phyloP scores from a whole-genome alignment of 805 yeast genomes.

The Kodamaea hsintzibuensis region DNA sequence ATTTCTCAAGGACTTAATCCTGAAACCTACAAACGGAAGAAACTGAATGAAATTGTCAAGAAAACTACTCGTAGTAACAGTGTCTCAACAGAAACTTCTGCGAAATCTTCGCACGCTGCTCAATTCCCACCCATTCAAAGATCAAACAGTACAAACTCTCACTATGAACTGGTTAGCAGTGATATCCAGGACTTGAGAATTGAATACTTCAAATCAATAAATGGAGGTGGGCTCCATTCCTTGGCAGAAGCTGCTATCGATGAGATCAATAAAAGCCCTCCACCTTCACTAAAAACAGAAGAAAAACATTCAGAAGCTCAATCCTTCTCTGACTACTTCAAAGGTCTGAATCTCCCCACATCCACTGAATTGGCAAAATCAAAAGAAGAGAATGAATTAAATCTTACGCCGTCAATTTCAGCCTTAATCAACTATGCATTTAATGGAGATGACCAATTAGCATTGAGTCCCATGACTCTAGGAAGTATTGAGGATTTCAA shows the following conservation, averaged over 20 bases:
- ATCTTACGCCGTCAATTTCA: constrained; percentile 39
- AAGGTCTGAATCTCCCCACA: neutral
- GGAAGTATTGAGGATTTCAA: constrained; percentile 6
- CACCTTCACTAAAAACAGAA: neutral
- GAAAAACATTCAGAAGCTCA: neutral
- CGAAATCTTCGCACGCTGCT: neutral
- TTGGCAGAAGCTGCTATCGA: constrained; percentile 39
- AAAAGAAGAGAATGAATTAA: constrained; percentile 17
- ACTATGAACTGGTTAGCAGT: constrained; percentile 8
- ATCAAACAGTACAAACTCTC: constrained; percentile 20
- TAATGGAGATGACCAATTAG: constrained; percentile 22
- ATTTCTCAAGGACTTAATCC: constrained; percentile 55
- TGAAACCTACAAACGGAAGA: constrained; percentile 28
- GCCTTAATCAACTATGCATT: constrained; percentile 39
- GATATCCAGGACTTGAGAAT: constrained; percentile 12
- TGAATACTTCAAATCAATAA: constrained; percentile 11
- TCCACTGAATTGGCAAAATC: neutral
- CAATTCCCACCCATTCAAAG: constrained; percentile 9
- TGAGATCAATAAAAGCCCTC: constrained; percentile 20
- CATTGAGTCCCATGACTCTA: constrained; percentile 7
- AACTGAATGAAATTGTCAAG: constrained; percentile 11
- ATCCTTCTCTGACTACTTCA: neutral
- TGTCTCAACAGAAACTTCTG: neutral
- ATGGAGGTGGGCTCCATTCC: constrained; percentile 25
- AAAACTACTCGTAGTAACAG: neutral